Percentiles rank a stretch among this genome's conserved stretches.
Conservation (phyloP, 192 early-diverging fungal species). For the Backusella parvicylindrica region DNA sequence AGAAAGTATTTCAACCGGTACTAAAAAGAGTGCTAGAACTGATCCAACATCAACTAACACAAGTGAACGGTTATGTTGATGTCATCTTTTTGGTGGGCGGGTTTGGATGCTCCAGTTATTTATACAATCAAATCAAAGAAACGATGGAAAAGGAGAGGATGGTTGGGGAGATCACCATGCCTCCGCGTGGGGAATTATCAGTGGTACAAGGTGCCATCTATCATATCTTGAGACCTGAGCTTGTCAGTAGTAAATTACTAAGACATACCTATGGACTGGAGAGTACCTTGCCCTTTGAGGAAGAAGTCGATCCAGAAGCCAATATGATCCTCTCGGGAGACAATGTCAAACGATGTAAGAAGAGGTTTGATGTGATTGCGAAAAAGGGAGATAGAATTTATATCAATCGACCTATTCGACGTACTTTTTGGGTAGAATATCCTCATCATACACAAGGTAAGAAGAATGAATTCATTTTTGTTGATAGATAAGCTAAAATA, state of each 20-base stretch:
- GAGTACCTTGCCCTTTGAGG: slow-evolving; percentile 40
- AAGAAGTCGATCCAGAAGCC: slow-evolving; percentile 35
- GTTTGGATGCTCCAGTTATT: slow-evolving; percentile 46
- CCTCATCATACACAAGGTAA: slow-evolving; percentile 10
- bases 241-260: slow-evolving; percentile 34
- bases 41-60: slow-evolving; percentile 40
- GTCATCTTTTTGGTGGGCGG: slow-evolving; percentile 55
- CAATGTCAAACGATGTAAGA: slow-evolving; percentile 34
- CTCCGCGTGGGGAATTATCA: slow-evolving; percentile 43
- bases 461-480: neutral
- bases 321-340: slow-evolving; percentile 35
- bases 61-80: slow-evolving; percentile 23
- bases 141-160: slow-evolving; percentile 20
- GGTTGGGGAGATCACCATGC: slow-evolving; percentile 33
- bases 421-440: neutral
- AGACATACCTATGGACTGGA: slow-evolving; percentile 43
- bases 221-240: slow-evolving; percentile 31
- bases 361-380: slow-evolving; percentile 27
- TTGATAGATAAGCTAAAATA: neutral
- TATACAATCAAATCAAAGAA: slow-evolving; percentile 32
- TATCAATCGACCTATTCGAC: slow-evolving; percentile 39
- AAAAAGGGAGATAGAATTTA: slow-evolving; percentile 30
- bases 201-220: slow-evolving; percentile 49
- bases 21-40: slow-evolving; percentile 34
- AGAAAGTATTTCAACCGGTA: slow-evolving; percentile 49